Conservation (phyloP, 2,329 filamentous ascomycete genomes). For the Colletotrichum theobromicola region DNA sequence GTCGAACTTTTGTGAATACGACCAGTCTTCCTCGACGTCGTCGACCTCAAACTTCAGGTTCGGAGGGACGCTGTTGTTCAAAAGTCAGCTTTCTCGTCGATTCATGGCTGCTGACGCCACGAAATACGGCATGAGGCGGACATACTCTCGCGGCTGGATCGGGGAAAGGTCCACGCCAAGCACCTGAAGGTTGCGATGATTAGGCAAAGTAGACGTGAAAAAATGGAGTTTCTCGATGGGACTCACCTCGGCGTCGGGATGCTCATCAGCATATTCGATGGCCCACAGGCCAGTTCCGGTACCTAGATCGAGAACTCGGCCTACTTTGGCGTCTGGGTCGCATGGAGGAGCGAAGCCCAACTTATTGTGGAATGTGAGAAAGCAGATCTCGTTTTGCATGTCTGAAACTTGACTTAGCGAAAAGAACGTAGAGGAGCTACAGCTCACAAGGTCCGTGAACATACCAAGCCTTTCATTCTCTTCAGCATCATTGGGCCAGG, state of each 20-base stretch:
- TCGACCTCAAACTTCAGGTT: constrained; percentile 45
- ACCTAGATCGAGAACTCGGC: neutral
- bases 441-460: neutral
- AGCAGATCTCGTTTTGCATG: neutral
- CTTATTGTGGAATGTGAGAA: neutral
- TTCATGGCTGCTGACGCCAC: too few species aligned
- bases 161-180: constrained; percentile 44
- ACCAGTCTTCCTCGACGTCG: constrained; percentile 32
- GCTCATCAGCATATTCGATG: neutral
- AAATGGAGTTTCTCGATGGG: neutral
- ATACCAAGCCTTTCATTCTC: neutral
- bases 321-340: neutral
- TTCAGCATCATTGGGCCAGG: neutral
- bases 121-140: too few species aligned
- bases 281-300: neutral
- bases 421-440: too few species aligned
- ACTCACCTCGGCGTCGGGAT: neutral
- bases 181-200: constrained; percentile 21
- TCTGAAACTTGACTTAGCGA: neutral
- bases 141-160: constrained; percentile 41
- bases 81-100: neutral
- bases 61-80: constrained; percentile 35
- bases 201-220: neutral
- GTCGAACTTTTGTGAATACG: constrained; percentile 53
- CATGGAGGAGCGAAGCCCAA: neutral